Base-by-base conservation (phyloP, 176 grass and related monocot species). In the Avena sativa region DNA sequence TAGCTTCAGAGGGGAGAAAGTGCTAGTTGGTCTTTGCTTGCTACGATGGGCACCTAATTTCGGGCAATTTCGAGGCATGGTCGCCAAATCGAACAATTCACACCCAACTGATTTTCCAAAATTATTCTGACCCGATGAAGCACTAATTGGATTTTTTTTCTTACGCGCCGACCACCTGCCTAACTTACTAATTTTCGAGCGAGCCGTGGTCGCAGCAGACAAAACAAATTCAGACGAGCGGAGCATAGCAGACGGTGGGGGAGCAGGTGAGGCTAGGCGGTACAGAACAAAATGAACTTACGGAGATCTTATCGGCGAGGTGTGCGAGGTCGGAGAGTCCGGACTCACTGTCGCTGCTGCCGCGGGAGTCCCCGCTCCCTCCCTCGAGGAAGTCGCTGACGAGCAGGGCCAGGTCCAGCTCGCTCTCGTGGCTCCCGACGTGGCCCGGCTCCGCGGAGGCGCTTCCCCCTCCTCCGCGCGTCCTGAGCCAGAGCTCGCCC, bases 381-480 rank as follows among this genome's bases (percentile, higher is more conserved):
- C 88, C 92, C 90, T 98, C 96, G 65, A 94, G 88, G 77, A 98
- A 98, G 68, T 98, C 93, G 65, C 59, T 91, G 26, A 98, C 96
- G 90, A 98, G 91, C 80, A 92, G 40, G 34, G 93, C 93, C 43
- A 98, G 81, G 74, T 98, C 96, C 59, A 89, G 81, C 10, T 95
- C 96, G 82, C 89, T 94, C 65, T 98, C 96, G 58, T 98, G 93
- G 88, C 96, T 95, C 3, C 50, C 13, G 40, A 43, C 40, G 40
- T 43, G 40, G 5, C 40, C 40, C 40, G 93, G 88, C 96, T 95
- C 8, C 50, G 6, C 44, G 10, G 76, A 56, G 12, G 23, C 84
- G 16, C 32, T 79, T 61, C 80, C 79, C 4, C 47, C 73, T 12
- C 78, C 75, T 9, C 84, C 89, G 8, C 60, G 68, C 20, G 79